A percentile compares a stretch with the other conserved stretches of the same genome.
Evolutionary conservation across 2,329 filamentous ascomycete species (phyloP).

Genomic region (Alternaria rosae): DNA sequence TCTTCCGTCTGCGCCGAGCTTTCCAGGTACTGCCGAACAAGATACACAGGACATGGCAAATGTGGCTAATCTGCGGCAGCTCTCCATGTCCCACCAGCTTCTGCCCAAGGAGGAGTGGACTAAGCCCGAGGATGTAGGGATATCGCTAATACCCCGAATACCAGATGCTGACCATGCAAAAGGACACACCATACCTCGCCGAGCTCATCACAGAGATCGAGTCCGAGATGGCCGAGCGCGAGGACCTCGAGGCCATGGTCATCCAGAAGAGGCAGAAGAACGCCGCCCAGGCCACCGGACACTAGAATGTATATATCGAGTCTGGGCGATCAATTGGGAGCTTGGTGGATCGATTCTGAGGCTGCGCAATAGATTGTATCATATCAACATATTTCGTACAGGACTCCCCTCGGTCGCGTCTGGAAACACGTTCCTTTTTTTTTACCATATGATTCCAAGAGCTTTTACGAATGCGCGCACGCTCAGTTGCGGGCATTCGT

Average conservation of each 20-base stretch:
- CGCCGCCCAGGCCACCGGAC: slow-evolving; percentile 20
- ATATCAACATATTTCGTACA: slow-evolving; percentile 37
- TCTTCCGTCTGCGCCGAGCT: slow-evolving; percentile 95
- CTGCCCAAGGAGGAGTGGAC: slow-evolving; percentile 72
- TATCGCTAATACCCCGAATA: neutral
- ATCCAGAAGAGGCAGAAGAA: slow-evolving; percentile 56
- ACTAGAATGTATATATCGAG: slow-evolving; percentile 36
- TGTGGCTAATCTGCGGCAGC: slow-evolving; percentile 54
- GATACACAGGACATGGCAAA: neutral
- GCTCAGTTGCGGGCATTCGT: neutral
- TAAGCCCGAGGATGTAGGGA: slow-evolving; percentile 69
- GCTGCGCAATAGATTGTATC: slow-evolving; percentile 53
- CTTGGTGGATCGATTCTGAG: slow-evolving; percentile 19
- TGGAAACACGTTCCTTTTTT: neutral
- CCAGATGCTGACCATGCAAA: slow-evolving; percentile 27
- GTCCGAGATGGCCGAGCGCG: slow-evolving; percentile 70
- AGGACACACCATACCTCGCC: slow-evolving; percentile 73
- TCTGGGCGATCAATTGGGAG: slow-evolving; percentile 20
- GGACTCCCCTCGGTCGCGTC: slow-evolving; percentile 15
- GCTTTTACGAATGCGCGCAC: neutral
- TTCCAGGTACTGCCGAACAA: slow-evolving; percentile 70
- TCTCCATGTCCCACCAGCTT: slow-evolving; percentile 70
- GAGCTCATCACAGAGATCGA: slow-evolving; percentile 74
- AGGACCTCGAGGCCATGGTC: slow-evolving; percentile 72
- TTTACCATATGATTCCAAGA: neutral